These are phyloP conservation scores for Prillingera fragicola DNA, from an alignment of 1,284 basidiomycete genomes.

Conservation along the genomic window DNA sequence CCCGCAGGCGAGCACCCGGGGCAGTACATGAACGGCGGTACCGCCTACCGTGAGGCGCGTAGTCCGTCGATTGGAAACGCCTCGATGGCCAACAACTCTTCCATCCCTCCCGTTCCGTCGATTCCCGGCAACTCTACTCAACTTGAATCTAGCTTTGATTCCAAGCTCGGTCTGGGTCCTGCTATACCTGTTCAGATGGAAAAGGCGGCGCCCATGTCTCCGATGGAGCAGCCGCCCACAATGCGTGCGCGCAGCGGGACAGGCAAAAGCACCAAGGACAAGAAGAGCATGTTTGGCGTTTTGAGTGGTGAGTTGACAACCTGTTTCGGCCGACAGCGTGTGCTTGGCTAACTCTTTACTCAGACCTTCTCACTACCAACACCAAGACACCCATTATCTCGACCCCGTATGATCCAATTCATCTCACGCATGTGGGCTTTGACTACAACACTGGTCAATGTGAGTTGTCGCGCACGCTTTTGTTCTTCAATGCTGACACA, in stretches of 20 bases:
- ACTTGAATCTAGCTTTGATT: conserved; percentile 36
- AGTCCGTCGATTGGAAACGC: conserved; percentile 8
- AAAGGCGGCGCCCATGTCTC: conserved; percentile 25
- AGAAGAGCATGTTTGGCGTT: conserved; percentile 49
- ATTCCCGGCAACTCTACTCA: conserved; percentile 32
- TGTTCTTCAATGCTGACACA: conserved; percentile 3
- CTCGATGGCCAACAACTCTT: conserved; percentile 11
- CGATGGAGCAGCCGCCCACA: conserved; percentile 33
- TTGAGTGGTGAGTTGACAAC: conserved; percentile 39
- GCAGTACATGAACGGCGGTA: conserved; percentile 11
- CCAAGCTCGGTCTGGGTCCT: conserved; percentile 31
- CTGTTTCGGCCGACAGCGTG: not conserved
- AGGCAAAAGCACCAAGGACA: conserved; percentile 47
- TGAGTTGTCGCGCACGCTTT: conserved; percentile 21
- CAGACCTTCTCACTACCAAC: conserved; percentile 64
- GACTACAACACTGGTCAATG: conserved; percentile 97
- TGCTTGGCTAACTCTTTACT: not conserved
- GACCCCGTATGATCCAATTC: conserved; percentile 97
- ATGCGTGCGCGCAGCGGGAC: conserved; percentile 46
- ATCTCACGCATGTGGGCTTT: conserved; percentile 98
- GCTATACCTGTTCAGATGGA: conserved; percentile 17
- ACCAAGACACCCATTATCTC: conserved; percentile 70
- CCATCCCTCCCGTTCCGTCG: conserved; percentile 18
- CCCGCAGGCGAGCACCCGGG: conserved; percentile 33
- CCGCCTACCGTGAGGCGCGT: conserved; percentile 13